A percentile compares a stretch with the other conserved stretches of the same genome.
phyloP scores from a whole-genome alignment of 2,329 filamentous ascomycete species.

The Moelleriella libera region DNA sequence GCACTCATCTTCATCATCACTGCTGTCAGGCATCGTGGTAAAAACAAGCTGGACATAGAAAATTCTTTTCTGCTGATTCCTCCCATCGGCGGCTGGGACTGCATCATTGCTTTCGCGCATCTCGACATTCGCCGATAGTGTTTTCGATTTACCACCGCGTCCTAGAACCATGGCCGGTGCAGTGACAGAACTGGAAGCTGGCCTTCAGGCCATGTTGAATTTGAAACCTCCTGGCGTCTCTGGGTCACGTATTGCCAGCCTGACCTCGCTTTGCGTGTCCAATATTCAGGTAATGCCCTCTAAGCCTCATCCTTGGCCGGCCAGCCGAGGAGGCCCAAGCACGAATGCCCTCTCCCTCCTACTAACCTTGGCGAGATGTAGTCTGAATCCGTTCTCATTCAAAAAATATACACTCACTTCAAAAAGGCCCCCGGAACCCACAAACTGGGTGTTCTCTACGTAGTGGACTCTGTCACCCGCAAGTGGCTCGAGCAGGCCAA shows the following conservation, averaged over 20 bases:
- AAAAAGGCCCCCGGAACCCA: conserved; percentile 89
- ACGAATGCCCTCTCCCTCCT: neutral
- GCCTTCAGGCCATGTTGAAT: conserved; percentile 80
- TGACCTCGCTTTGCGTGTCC: conserved; percentile 76
- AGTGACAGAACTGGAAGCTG: conserved; percentile 80
- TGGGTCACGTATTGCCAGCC: conserved; percentile 74
- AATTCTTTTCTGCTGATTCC: too few species aligned
- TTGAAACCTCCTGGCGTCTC: conserved; percentile 91
- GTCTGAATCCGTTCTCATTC: conserved; percentile 89
- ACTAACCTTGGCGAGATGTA: conserved; percentile 22
- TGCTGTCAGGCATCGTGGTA: neutral
- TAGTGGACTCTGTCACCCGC: conserved; percentile 98
- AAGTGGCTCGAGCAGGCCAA: conserved; percentile 97
- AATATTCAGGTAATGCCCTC: conserved; percentile 64
- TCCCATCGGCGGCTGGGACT: too few species aligned
- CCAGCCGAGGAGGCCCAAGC: neutral
- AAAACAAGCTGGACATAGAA: too few species aligned
- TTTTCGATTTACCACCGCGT: neutral
- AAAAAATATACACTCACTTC: conserved; percentile 95
- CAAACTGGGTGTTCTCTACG: conserved; percentile 98
- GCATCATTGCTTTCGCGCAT: too few species aligned
- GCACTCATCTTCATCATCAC: neutral
- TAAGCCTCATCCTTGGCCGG: neutral
- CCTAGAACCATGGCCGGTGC: conserved; percentile 53
- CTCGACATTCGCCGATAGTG: too few species aligned